Percentiles rank a stretch among this genome's conserved stretches.
phyloP scores from a whole-genome alignment of 2,329 filamentous ascomycete species.

The Venturia effusa region DNA sequence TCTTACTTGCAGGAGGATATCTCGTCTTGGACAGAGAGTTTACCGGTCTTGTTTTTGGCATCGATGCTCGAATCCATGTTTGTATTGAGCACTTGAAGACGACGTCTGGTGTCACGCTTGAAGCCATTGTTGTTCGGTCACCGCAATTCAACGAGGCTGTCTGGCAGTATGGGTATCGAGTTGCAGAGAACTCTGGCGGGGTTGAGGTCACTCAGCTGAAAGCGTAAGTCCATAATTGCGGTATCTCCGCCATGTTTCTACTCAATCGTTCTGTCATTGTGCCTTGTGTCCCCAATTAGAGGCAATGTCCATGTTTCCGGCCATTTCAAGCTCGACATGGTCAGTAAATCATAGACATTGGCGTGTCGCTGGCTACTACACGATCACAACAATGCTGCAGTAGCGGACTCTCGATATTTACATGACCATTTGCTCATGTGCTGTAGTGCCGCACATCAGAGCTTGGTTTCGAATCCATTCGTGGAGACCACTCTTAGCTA shows the following conservation, averaged over 20 bases:
- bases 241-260: background rate
- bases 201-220: slow-evolving; percentile 63
- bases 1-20: slow-evolving; percentile 88
- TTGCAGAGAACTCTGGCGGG: slow-evolving; percentile 48
- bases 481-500: slow-evolving; percentile 87
- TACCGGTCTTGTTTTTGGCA: slow-evolving; percentile 59
- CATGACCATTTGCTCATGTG: background rate
- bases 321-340: background rate
- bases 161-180: slow-evolving; percentile 77
- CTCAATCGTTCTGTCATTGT: background rate
- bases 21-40: slow-evolving; percentile 83
- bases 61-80: slow-evolving; percentile 54
- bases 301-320: background rate
- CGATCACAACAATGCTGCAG: background rate
- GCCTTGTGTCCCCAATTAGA: background rate
- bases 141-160: slow-evolving; percentile 81
- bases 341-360: background rate
- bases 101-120: slow-evolving; percentile 48
- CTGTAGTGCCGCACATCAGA: slow-evolving; percentile 20
- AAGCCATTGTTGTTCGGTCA: slow-evolving; percentile 75
- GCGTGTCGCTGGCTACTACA: background rate
- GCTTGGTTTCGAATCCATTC: slow-evolving; percentile 64
- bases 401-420: background rate
- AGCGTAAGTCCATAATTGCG: slow-evolving; percentile 48
- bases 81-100: slow-evolving; percentile 45